Percentiles rank a stretch among this genome's conserved stretches.
phyloP scores from a whole-genome alignment of 2,329 filamentous ascomycete genomes.

The Penicillium hesseltinei region DNA sequence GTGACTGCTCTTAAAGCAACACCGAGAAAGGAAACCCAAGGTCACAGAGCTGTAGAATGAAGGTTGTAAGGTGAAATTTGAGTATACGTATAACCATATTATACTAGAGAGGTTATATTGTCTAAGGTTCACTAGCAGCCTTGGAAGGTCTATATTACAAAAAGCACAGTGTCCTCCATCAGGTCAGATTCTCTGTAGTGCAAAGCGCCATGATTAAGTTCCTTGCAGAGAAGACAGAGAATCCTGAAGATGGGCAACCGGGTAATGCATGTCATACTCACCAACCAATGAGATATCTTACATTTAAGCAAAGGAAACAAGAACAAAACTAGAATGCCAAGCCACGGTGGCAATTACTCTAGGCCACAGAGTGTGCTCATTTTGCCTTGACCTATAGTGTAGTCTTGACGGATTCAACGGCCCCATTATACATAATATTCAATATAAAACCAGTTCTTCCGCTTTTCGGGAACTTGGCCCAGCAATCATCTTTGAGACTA shows the following conservation, averaged over 20 bases:
- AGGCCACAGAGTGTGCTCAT: background rate
- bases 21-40: background rate
- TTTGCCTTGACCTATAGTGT: background rate
- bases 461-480: too few species aligned
- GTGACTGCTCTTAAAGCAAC: background rate
- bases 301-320: background rate
- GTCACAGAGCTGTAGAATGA: background rate
- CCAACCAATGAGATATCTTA: background rate
- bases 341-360: background rate
- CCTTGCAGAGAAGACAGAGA: background rate
- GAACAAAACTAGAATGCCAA: background rate
- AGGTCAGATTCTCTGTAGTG: background rate
- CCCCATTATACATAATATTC: background rate
- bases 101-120: too few species aligned
- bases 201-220: background rate
- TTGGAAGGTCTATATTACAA: slow-evolving; percentile 11
- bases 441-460: background rate
- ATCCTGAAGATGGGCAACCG: background rate
- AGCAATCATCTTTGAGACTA: background rate
- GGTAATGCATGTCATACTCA: background rate
- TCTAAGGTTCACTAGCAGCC: background rate
- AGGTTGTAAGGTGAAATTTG: background rate
- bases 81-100: too few species aligned
- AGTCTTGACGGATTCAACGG: too few species aligned
- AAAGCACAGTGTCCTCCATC: background rate